Conservation (phyloP, 1,284 basidiomycete species). For the Pholiota adiposa region DNA sequence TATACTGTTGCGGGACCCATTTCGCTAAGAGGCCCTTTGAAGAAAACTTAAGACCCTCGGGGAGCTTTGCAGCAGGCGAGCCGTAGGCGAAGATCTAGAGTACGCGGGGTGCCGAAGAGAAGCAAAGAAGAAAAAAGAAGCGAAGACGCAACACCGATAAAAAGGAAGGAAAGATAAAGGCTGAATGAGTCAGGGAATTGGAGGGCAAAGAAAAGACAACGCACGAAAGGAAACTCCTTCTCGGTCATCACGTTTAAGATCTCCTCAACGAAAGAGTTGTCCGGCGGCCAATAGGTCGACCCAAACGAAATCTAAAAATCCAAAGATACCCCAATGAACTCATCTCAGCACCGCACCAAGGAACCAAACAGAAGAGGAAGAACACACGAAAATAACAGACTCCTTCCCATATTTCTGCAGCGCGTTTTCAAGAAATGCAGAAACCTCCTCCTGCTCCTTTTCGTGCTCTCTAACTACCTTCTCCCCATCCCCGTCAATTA, state of each 20-base stretch:
- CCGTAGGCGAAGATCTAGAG: conserved; percentile 1
- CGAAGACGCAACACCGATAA: too few relatives aligned
- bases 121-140: too few relatives aligned
- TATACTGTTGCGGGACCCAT: conserved; percentile 14
- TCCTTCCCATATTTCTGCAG: neutral
- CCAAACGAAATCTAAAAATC: neutral
- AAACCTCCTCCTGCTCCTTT: neutral
- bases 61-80: conserved; percentile 1
- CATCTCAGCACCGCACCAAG: neutral
- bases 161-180: too few relatives aligned
- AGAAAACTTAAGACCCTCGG: neutral
- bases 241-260: neutral
- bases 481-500: neutral
- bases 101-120: too few relatives aligned
- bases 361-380: neutral
- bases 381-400: conserved; percentile 2
- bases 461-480: neutral
- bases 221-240: neutral
- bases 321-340: too few relatives aligned
- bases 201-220: neutral
- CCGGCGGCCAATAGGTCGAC: neutral
- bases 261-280: neutral
- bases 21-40: conserved; percentile 9
- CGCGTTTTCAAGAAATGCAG: neutral
- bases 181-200: too few relatives aligned